Evolutionary conservation across 805 yeast species (phyloP).

Genomic region (Yarrowia keelungensis): DNA sequence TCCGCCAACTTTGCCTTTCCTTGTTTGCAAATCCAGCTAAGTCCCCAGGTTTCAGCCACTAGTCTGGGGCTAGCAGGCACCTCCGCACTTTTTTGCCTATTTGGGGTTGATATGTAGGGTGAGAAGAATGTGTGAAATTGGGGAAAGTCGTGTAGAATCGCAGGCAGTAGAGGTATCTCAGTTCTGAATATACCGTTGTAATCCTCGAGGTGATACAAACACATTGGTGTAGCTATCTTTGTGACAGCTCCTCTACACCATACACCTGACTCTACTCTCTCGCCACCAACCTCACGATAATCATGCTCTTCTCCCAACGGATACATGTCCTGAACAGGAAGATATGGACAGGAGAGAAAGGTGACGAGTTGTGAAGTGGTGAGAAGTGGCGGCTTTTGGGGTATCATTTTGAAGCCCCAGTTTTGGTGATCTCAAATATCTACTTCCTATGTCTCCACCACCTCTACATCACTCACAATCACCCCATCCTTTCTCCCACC

Average conservation of each 20-base stretch:
- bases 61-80: not conserved
- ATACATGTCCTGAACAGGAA: conserved; percentile 16
- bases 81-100: conserved; percentile 11
- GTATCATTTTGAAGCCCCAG: not conserved
- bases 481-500: not conserved
- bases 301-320: conserved; percentile 13
- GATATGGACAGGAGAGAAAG: no score
- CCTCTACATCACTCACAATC: not conserved
- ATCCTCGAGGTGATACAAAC: not conserved
- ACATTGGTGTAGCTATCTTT: no score
- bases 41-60: not conserved
- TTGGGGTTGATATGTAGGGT: not conserved
- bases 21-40: not conserved
- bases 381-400: not conserved
- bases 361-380: not conserved
- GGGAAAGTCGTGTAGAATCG: no score
- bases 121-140: no score
- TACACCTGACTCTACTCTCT: no score
- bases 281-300: not conserved
- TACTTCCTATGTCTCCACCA: not conserved
- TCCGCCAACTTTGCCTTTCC: not conserved
- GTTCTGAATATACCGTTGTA: not conserved
- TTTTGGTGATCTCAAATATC: not conserved
- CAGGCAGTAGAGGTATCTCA: not conserved
- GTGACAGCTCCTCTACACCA: no score